These are phyloP conservation scores for Venturia pyrina DNA, from an alignment of 2,329 filamentous ascomycete genomes.

Conservation along the genomic window DNA sequence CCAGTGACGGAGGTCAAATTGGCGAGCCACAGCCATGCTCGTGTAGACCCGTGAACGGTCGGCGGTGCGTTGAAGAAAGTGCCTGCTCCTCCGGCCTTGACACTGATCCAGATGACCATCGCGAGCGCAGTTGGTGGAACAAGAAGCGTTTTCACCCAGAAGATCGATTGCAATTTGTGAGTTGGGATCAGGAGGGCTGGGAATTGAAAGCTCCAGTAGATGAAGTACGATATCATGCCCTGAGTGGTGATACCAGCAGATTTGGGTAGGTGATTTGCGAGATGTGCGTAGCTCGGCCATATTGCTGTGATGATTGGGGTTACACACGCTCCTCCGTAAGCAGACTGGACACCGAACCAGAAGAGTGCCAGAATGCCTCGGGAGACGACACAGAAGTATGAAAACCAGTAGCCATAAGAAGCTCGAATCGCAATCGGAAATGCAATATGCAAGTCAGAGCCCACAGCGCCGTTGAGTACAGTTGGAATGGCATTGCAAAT, in stretches of 20 bases:
- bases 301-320: slow-evolving; percentile 13
- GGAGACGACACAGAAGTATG: slow-evolving; percentile 30
- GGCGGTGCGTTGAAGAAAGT: neutral
- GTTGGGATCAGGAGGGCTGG: slow-evolving; percentile 18
- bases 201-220: slow-evolving; percentile 10
- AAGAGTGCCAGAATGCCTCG: slow-evolving; percentile 32
- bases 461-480: slow-evolving; percentile 17
- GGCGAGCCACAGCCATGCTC: neutral
- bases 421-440: slow-evolving; percentile 32
- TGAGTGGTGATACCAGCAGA: slow-evolving; percentile 36
- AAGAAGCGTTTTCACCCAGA: slow-evolving; percentile 14
- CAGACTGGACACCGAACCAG: slow-evolving; percentile 31
- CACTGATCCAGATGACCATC: neutral
- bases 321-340: slow-evolving; percentile 23
- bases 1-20: neutral
- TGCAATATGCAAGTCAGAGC: slow-evolving; percentile 31
- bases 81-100: neutral
- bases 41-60: neutral
- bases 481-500: slow-evolving; percentile 20
- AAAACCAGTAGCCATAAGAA: slow-evolving; percentile 33
- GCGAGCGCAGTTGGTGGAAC: neutral
- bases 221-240: slow-evolving; percentile 29
- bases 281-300: slow-evolving; percentile 17
- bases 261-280: neutral
- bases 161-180: slow-evolving; percentile 11